Percentiles rank a stretch among this genome's conserved stretches.
Conservation (phyloP, 306 rosid genomes). For the Medicago truncatula region MtrunA17r5.0-ANR NC_053043.1:5361501-5362000, state of each 20-base stretch:
- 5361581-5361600: conserved; percentile 9
- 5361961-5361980: conserved; percentile 16
- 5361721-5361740: conserved; percentile 94
- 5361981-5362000: conserved; percentile 13
- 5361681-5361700: conserved; percentile 12
- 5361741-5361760: conserved; percentile 90
- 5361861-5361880: conserved; percentile 80
- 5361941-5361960: conserved; percentile 32
- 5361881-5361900: conserved; percentile 89
- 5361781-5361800: conserved; percentile 78
- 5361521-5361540: conserved; percentile 2
- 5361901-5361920: conserved; percentile 89
- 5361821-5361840: conserved; percentile 88
- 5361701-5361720: conserved; percentile 66
- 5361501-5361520: conserved; percentile 19
- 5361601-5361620: not conserved
- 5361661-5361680: not conserved
- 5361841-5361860: conserved; percentile 82
- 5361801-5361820: conserved; percentile 95
- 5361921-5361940: conserved; percentile 13
- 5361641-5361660: not conserved
- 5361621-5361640: not conserved
- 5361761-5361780: conserved; percentile 99
- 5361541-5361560: not conserved
- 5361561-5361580: not conserved